phyloP scores from a whole-genome alignment of 768 basidiomycete genomes.

The Auricularia sp. region DNA sequence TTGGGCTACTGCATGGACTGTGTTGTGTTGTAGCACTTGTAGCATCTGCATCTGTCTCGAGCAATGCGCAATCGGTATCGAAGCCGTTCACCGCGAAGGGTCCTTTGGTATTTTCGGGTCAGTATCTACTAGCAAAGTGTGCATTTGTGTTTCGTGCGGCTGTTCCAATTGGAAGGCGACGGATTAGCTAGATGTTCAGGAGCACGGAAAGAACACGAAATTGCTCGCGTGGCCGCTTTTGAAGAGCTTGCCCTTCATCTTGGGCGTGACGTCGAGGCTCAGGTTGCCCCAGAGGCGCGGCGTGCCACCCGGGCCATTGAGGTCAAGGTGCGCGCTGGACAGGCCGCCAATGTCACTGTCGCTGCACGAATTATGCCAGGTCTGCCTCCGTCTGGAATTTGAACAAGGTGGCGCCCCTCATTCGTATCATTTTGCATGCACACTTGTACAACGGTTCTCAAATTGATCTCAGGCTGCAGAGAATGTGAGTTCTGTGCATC shows the following conservation, averaged over 20 bases:
- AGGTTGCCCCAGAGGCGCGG: slow-evolving; percentile 76
- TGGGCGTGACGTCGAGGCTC: slow-evolving; percentile 54
- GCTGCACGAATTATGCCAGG: slow-evolving; percentile 60
- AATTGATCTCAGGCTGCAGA: no score
- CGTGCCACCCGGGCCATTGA: slow-evolving; percentile 35
- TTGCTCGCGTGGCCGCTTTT: slow-evolving; percentile 85
- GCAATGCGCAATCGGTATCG: neutral
- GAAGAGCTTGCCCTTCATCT: slow-evolving; percentile 50
- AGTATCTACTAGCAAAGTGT: neutral
- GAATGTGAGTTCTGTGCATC: no score
- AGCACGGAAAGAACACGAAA: slow-evolving; percentile 37
- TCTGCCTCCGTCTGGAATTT: slow-evolving; percentile 51
- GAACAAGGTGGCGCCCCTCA: slow-evolving; percentile 37
- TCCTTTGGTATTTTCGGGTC: neutral
- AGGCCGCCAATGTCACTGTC: slow-evolving; percentile 84
- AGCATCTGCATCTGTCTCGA: neutral
- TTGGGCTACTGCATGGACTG: neutral
- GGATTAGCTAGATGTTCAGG: slow-evolving; percentile 72
- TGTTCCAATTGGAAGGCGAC: slow-evolving; percentile 20
- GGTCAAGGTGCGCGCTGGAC: slow-evolving; percentile 54
- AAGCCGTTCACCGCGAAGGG: neutral
- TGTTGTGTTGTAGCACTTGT: neutral
- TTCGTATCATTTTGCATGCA: no score
- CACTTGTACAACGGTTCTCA: no score
- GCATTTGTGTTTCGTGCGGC: neutral